Percentiles rank a stretch among this genome's conserved stretches.
phyloP scores from a whole-genome alignment of 2,329 filamentous ascomycete genomes.

The Elsinoe fawcettii region DNA sequence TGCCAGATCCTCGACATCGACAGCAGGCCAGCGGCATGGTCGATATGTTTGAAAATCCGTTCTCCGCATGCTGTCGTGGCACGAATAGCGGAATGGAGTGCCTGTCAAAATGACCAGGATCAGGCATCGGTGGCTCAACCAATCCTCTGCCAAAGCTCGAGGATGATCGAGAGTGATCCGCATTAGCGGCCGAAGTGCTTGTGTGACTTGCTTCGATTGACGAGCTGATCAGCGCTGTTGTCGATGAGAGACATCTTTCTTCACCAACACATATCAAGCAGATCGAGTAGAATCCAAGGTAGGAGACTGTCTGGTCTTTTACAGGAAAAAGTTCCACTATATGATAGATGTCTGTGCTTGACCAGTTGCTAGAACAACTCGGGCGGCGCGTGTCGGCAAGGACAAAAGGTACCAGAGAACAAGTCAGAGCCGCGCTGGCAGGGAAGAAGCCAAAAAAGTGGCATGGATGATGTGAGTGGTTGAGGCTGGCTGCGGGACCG shows the following conservation, averaged over 20 bases:
- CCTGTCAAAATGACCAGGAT: background rate
- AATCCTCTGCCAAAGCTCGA: background rate
- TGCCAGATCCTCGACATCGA: background rate
- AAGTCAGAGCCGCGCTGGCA: background rate
- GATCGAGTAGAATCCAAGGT: background rate
- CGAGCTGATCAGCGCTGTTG: background rate
- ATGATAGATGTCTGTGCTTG: background rate
- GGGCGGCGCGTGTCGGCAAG: background rate
- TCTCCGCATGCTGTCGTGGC: conserved; percentile 11
- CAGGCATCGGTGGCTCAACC: conserved; percentile 7
- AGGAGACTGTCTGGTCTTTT: background rate
- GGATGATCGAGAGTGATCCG: background rate
- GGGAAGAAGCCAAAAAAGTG: background rate
- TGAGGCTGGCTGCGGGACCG: background rate
- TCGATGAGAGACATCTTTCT: background rate
- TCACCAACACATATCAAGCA: background rate
- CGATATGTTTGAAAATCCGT: background rate
- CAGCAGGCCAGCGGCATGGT: background rate
- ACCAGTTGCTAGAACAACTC: conserved; percentile 12
- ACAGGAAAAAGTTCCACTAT: background rate
- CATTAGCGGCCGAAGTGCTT: conserved; percentile 12
- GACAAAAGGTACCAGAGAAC: background rate
- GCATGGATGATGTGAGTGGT: conserved; percentile 4
- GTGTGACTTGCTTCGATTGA: conserved; percentile 4
- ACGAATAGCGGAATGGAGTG: background rate